Base-by-base conservation (phyloP, 345 rosid genomes). In the Durio zibethinus region DNA sequence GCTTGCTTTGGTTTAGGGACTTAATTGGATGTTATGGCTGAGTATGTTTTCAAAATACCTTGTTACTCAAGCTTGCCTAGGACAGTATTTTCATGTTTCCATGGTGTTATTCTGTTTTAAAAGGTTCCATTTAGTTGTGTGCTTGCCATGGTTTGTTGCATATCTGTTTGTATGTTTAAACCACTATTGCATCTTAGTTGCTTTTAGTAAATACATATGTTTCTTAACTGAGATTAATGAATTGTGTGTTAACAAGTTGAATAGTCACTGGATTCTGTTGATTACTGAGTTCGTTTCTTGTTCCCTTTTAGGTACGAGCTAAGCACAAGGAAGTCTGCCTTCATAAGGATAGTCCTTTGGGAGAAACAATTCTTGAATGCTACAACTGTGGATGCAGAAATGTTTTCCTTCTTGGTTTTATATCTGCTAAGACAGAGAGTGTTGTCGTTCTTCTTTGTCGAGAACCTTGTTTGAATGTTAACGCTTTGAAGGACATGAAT, bases 311-410 rank as follows among this genome's bases (percentile, higher is more conserved):
- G 99, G 99, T 97, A 70, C 94, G 97, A 80, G 97, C 99, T 20
- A 97, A 97, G 66, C 99, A 94, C 83, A 97, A 97, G 84, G 99
- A 97, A 87, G 99, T 97, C 79, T 97, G 99, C 84, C 98, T 97
- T n/a, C 99, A 97, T 77, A 97, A 93, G 86, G 99, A 97, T 83
- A 97, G 99, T 84, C 99, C 99, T 59, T 78, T 97, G 63, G 99
- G 99, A 53, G 99, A 97, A 89, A 97, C 98, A 21, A 97, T 97
- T 82, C 95, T 97, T 12, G 99, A 97, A 80, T 97, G 98, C 88
- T 97, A 97, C 87, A 97, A 94, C 77, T 97, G 99, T 78, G 99
- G 99, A 53, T 97, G 99, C 76, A 89, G 99, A 76, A 97, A 97
- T 84, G 98, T 97, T 23, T 97, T 97, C 79, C 99, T 97, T 77